These are phyloP conservation scores for Astragalus glycyphyllos DNA, from an alignment of 306 rosid genomes.

Conservation along the genomic window DNA sequence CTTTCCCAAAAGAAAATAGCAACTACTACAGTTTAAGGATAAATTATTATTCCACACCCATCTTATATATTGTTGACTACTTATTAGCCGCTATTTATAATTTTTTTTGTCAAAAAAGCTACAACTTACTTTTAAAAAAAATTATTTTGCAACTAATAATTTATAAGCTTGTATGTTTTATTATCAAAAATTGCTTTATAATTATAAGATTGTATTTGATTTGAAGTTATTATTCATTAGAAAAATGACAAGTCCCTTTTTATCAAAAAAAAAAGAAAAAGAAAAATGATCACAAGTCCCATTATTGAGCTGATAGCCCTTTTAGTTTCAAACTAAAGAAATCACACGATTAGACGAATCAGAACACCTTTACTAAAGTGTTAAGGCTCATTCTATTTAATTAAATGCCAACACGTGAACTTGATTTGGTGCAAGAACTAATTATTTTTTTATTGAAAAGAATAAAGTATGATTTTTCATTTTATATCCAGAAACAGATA, in stretches of 20 bases:
- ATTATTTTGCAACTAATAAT: neutral
- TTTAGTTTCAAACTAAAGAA: conserved; percentile 9
- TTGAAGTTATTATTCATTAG: neutral
- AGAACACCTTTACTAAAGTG: conserved; percentile 27
- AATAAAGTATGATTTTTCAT: conserved; percentile 3
- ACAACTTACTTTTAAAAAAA: neutral
- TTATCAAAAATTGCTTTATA: too few species aligned
- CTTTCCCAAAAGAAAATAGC: too few species aligned
- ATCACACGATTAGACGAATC: conserved; percentile 5
- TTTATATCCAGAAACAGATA: conserved; percentile 6
- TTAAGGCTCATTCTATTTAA: conserved; percentile 11
- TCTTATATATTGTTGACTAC: too few species aligned
- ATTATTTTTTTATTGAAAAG: conserved; percentile 19
- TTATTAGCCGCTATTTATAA: neutral
- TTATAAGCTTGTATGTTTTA: neutral
- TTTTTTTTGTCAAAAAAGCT: neutral
- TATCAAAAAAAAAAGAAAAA: too few species aligned
- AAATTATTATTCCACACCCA: too few species aligned
- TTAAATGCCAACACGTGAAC: conserved; percentile 7
- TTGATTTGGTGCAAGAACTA: conserved; percentile 30
- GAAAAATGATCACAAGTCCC: too few species aligned
- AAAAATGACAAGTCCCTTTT: conserved; percentile 20
- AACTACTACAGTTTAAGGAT: too few species aligned
- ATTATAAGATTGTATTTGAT: too few species aligned
- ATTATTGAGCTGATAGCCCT: conserved; percentile 28